Base-by-base conservation (phyloP, 768 basidiomycete genomes). In the Strobilomyces dryophilus region DNA sequence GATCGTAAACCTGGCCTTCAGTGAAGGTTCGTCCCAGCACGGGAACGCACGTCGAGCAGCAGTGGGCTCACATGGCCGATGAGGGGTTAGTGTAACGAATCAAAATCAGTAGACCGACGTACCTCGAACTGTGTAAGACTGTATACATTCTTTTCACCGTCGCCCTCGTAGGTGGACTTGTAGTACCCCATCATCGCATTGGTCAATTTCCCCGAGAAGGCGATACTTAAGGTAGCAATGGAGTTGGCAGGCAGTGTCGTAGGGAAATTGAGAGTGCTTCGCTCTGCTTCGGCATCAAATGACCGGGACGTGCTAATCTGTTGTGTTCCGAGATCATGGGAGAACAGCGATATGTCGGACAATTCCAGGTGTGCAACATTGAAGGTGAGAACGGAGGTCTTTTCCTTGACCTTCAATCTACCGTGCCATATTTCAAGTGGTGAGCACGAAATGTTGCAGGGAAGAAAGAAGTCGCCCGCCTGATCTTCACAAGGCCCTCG, bases 41-140 rank as follows among this genome's bases (percentile, higher is more conserved):
- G 90, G 90, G 68, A 92, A 89, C 7, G 87, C 82, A 39, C 82
- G 79, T 46, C 94, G 76, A 9, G 95, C 94, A 54, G 85, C 85
- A 37, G 90, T 95, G 36, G 94, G 85, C 86, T 95, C 58, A 15
- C 36, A 32, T 9, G 10, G 36, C 36, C 31, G 17, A 49, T 47
- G 15, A 27, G 42, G 55, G 51, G 50, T 43, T 11, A 55, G 11
- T 10, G 35, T 6, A 7, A 42, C 34, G 15, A 26, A 26, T 43
- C 18, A 8, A 51, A 40, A 37, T 35, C 15, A 26, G 48, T 37
- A 27, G 24, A 27, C 52, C 64, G 39, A 52, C 58, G 17, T 53
- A 83, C 88, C 76, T 88, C 92, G 59, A 94, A 95, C 71, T 98
- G 95, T 34, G 95, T 97, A 48, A 98, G 74, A 27, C 87, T 78